Conservation (phyloP, 768 basidiomycete genomes). For the Pisolithus marmoratus region DNA sequence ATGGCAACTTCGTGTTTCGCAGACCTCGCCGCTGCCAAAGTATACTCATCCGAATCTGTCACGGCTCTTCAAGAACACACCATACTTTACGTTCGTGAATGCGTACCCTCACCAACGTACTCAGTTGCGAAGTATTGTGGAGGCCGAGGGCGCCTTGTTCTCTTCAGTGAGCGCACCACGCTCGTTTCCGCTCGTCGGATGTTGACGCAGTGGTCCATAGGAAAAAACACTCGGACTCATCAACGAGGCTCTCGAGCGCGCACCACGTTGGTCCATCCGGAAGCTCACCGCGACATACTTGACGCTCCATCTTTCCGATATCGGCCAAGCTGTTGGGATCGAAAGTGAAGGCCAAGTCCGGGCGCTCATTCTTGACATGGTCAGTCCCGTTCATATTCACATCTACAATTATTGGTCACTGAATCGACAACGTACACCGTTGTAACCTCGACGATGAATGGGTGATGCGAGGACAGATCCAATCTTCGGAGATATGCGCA, state of each 20-base stretch:
- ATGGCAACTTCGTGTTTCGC: not conserved
- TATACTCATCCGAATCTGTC: constrained; percentile 58
- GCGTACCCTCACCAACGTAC: constrained; percentile 56
- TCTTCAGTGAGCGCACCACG: constrained; percentile 35
- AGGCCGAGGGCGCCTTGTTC: constrained; percentile 54
- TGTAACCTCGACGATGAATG: too few species aligned
- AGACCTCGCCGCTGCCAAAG: constrained; percentile 54
- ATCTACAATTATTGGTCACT: not conserved
- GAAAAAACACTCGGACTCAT: constrained; percentile 74
- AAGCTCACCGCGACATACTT: constrained; percentile 81
- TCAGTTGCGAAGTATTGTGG: constrained; percentile 39
- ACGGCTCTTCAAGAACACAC: constrained; percentile 60
- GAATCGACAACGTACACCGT: not conserved
- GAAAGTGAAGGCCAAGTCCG: constrained; percentile 51
- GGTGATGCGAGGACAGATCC: constrained; percentile 44
- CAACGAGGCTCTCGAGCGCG: constrained; percentile 56
- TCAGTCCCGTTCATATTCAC: constrained; percentile 25
- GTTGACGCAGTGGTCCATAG: constrained; percentile 25
- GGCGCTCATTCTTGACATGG: constrained; percentile 67
- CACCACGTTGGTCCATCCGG: constrained; percentile 73
- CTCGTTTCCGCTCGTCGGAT: not conserved
- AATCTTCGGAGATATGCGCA: constrained; percentile 63
- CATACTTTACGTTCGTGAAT: constrained; percentile 59
- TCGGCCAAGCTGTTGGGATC: constrained; percentile 43
- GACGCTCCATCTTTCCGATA: constrained; percentile 68